These are phyloP conservation scores for Colletotrichum nymphaeae DNA, from an alignment of 2,329 filamentous ascomycete species.

Conservation along the genomic window DNA sequence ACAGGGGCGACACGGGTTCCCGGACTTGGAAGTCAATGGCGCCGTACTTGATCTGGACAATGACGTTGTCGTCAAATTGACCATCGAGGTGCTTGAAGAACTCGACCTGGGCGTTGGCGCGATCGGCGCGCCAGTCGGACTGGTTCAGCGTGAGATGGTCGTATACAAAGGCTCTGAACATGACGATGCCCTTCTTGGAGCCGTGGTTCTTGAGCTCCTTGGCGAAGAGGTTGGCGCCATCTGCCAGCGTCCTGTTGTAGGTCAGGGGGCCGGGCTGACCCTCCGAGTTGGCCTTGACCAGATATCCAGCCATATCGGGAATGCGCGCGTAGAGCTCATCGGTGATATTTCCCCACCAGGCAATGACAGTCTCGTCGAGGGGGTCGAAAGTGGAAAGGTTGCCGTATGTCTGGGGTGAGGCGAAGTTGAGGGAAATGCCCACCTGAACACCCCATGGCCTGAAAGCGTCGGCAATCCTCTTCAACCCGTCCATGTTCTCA, in stretches of 20 bases:
- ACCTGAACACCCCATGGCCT: constrained; percentile 75
- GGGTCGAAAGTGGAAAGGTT: constrained; percentile 73
- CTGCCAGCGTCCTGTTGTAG: constrained; percentile 76
- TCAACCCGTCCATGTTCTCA: constrained; percentile 70
- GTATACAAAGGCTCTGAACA: constrained; percentile 81
- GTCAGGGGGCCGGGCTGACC: constrained; percentile 76
- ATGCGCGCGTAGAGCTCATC: constrained; percentile 68
- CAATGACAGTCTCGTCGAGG: constrained; percentile 67
- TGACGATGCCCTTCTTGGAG: constrained; percentile 61
- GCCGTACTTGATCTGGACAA: constrained; percentile 80
- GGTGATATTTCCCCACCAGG: constrained; percentile 73
- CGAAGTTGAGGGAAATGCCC: constrained; percentile 76
- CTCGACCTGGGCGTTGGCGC: constrained; percentile 76
- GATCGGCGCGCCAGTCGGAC: constrained; percentile 72
- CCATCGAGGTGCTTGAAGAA: constrained; percentile 74
- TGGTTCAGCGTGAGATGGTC: constrained; percentile 60
- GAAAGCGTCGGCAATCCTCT: constrained; percentile 71
- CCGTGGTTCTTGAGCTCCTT: constrained; percentile 66
- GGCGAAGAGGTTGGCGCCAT: constrained; percentile 78
- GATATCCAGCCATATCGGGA: constrained; percentile 75
- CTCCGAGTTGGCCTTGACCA: constrained; percentile 79
- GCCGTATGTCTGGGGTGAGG: constrained; percentile 68
- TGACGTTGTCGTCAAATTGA: constrained; percentile 76
- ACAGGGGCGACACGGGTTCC: constrained; percentile 74
- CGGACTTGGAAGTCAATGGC: constrained; percentile 81